Percentiles rank a stretch among this genome's conserved stretches.
phyloP scores from a whole-genome alignment of 176 grass and related monocot species.

The Puya raimondii region DNA sequence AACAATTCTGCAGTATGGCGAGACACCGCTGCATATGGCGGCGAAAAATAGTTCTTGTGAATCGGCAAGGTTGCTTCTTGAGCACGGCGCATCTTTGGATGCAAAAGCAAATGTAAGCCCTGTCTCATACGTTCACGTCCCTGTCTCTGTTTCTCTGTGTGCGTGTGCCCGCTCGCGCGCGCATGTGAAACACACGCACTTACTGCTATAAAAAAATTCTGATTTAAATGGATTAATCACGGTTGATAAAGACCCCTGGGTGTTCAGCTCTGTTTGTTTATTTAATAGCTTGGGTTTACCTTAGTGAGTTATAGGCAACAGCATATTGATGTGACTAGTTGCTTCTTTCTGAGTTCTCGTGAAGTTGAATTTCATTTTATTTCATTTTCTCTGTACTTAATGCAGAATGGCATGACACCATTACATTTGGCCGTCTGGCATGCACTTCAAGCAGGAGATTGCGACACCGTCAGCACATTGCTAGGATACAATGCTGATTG shows the following conservation, averaged over 20 bases:
- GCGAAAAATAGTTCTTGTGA: conserved; percentile 75
- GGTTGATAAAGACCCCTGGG: too few species aligned
- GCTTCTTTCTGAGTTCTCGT: background rate
- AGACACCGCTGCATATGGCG: conserved; percentile 94
- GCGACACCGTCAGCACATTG: conserved; percentile 49
- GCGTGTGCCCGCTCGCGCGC: too few species aligned
- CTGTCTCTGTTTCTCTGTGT: background rate
- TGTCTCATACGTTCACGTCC: background rate
- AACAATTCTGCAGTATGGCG: conserved; percentile 67
- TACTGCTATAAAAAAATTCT: too few species aligned
- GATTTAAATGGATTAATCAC: too few species aligned
- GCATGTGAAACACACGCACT: too few species aligned
- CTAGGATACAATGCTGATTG: conserved; percentile 73
- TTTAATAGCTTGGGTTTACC: too few species aligned
- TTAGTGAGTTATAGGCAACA: too few species aligned
- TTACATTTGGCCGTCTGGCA: conserved; percentile 97
- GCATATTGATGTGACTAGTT: too few species aligned
- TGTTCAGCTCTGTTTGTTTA: too few species aligned
- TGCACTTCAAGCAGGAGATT: conserved; percentile 57
- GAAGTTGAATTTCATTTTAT: background rate
- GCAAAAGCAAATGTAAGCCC: conserved; percentile 78
- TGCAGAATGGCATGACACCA: conserved; percentile 97
- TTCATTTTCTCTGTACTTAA: conserved; percentile 2
- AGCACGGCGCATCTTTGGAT: conserved; percentile 52
- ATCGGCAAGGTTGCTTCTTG: conserved; percentile 68